These are phyloP conservation scores for Acanthamoeba quina DNA, from an alignment of 208 protist species.

Conservation along the genomic window DNA sequence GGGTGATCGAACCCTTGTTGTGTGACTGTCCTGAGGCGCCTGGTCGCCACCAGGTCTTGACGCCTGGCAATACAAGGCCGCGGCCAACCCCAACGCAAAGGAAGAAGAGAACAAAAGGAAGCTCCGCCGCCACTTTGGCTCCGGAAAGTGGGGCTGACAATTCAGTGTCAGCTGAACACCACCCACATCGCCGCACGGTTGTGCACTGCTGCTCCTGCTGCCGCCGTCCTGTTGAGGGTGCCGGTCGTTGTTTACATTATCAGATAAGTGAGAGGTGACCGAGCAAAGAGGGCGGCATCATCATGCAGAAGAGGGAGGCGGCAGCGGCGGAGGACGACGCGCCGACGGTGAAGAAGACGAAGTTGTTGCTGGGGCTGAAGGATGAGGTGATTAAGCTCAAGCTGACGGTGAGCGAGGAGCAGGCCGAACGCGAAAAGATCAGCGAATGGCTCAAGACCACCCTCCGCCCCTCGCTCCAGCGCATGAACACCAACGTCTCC, in stretches of 20 bases:
- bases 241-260: too few species aligned
- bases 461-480: slow-evolving; percentile 50
- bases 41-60: too few species aligned
- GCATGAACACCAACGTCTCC: slow-evolving; percentile 56
- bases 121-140: too few species aligned
- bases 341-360: slow-evolving; percentile 49
- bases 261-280: too few species aligned
- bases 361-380: slow-evolving; percentile 64
- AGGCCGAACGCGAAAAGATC: slow-evolving; percentile 11
- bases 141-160: not conserved
- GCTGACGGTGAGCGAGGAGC: slow-evolving; percentile 21
- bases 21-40: too few species aligned
- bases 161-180: not conserved
- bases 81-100: too few species aligned
- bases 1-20: too few species aligned
- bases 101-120: too few species aligned
- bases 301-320: slow-evolving; percentile 16
- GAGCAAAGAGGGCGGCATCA: not conserved
- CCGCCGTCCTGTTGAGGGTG: not conserved
- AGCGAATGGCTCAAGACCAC: slow-evolving; percentile 65
- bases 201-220: not conserved
- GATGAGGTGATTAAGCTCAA: slow-evolving; percentile 66
- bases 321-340: not conserved
- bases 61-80: too few species aligned
- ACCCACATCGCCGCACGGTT: too few species aligned